These are phyloP conservation scores for Solanum habrochaites DNA, from an alignment of 257 asterid genomes.

Conservation along the genomic window DNA sequence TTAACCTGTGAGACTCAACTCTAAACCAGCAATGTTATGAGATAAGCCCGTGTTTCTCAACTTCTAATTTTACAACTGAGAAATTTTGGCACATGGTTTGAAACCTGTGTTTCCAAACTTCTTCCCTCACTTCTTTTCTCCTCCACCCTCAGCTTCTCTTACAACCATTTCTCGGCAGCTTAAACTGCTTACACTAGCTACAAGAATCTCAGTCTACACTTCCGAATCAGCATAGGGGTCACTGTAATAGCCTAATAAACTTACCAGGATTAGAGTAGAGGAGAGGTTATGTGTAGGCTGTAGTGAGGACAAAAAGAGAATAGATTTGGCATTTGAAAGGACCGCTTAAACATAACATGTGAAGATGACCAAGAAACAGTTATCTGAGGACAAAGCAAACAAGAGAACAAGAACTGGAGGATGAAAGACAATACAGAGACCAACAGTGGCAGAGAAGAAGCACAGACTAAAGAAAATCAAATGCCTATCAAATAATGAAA, in stretches of 20 bases:
- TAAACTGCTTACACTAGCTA: not conserved
- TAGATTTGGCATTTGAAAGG: not conserved
- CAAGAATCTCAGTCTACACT: not conserved
- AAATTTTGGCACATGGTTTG: not conserved
- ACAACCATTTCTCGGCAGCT: not conserved
- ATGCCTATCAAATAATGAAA: not conserved
- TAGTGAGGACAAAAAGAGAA: not conserved
- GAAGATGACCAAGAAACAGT: not conserved
- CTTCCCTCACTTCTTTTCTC: not conserved
- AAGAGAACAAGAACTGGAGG: not conserved
- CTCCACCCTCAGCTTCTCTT: not conserved
- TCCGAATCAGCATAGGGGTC: not conserved
- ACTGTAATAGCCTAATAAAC: not conserved
- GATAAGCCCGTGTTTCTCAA: not conserved
- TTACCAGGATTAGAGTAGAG: not conserved
- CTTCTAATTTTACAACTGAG: not conserved
- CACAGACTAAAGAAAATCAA: not conserved
- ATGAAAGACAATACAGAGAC: not conserved
- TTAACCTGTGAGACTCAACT: not conserved
- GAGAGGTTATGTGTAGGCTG: not conserved
- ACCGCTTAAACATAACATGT: not conserved
- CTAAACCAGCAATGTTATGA: not conserved
- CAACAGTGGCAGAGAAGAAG: not conserved
- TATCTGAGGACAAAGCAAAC: not conserved
- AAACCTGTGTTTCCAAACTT: not conserved